Evolutionary conservation across 108 stramenopile genomes (phyloP).

Genomic region (Skeletonema potamos): DNA sequence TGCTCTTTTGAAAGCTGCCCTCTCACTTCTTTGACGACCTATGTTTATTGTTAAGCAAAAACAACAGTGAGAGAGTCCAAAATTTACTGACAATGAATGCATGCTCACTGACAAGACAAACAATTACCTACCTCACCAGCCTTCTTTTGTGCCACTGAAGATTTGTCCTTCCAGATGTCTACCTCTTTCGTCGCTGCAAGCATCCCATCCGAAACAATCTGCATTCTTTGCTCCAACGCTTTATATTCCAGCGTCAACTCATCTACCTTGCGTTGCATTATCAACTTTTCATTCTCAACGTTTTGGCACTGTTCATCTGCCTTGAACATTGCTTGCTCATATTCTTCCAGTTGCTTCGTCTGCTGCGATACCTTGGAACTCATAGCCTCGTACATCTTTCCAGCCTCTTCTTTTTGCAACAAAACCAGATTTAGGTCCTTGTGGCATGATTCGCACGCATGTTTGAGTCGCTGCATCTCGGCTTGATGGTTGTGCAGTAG

Average conservation of each 20-base stretch:
- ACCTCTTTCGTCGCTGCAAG: constrained; percentile 6
- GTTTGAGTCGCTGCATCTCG: constrained; percentile 28
- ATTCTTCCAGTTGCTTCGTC: constrained; percentile 11
- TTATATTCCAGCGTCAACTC: constrained; percentile 14
- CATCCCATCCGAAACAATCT: background rate
- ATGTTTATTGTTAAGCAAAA: background rate
- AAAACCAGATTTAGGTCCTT: constrained; percentile 15
- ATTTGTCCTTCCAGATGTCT: background rate
- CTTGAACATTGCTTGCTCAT: constrained; percentile 7
- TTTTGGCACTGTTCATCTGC: constrained; percentile 16
- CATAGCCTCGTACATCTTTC: constrained; percentile 2
- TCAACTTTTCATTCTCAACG: constrained; percentile 6
- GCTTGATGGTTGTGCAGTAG: background rate
- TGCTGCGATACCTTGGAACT: background rate
- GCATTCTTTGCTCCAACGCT: constrained; percentile 1
- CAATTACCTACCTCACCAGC: background rate
- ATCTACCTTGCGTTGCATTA: constrained; percentile 1
- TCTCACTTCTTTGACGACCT: constrained; percentile 7
- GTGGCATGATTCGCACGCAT: constrained; percentile 33
- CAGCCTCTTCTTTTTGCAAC: constrained; percentile 16
- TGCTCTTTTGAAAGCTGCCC: constrained; percentile 28
- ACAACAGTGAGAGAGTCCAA: background rate
- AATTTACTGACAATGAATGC: background rate
- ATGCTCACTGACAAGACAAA: background rate
- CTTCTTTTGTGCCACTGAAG: background rate